These are phyloP conservation scores for Talaromyces albobiverticillius DNA, from an alignment of 2,329 filamentous ascomycete species.

Conservation along the genomic window DNA sequence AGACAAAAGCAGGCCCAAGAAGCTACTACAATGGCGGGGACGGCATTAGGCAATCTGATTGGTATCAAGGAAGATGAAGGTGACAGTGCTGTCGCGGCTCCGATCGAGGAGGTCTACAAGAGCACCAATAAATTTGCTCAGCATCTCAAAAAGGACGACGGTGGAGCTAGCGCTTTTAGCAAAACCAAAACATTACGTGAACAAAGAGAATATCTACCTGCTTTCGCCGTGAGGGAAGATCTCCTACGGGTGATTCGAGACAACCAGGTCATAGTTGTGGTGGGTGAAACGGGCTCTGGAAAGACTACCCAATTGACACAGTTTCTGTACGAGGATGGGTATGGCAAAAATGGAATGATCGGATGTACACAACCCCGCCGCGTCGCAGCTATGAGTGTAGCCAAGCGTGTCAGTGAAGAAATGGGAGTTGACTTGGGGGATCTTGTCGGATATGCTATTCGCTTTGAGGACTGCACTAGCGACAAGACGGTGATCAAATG, in stretches of 20 bases:
- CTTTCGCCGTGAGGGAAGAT: conserved; percentile 94
- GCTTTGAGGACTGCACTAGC: conserved; percentile 97
- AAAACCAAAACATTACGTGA: conserved; percentile 86
- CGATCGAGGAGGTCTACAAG: conserved; percentile 68
- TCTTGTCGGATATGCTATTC: conserved; percentile 91
- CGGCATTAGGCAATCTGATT: conserved; percentile 89
- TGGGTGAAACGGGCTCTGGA: conserved; percentile 94
- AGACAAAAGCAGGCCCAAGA: conserved; percentile 92
- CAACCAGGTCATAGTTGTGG: conserved; percentile 95
- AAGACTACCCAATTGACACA: conserved; percentile 98
- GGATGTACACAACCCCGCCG: conserved; percentile 94
- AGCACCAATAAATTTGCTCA: conserved; percentile 77
- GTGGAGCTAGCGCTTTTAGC: conserved; percentile 83
- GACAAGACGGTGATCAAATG: conserved; percentile 93
- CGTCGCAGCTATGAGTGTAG: conserved; percentile 98
- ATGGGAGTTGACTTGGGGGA: conserved; percentile 92
- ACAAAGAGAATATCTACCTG: conserved; percentile 88
- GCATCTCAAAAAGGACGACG: conserved; percentile 82
- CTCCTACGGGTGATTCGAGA: conserved; percentile 87
- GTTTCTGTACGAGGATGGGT: conserved; percentile 93
- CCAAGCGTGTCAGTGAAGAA: conserved; percentile 95
- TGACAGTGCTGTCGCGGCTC: conserved; percentile 78
- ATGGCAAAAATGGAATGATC: conserved; percentile 82
- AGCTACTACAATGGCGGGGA: conserved; percentile 88
- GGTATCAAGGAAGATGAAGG: conserved; percentile 86